Conservation (phyloP, 305 asterid genomes). For the Andrographis paniculata region DNA sequence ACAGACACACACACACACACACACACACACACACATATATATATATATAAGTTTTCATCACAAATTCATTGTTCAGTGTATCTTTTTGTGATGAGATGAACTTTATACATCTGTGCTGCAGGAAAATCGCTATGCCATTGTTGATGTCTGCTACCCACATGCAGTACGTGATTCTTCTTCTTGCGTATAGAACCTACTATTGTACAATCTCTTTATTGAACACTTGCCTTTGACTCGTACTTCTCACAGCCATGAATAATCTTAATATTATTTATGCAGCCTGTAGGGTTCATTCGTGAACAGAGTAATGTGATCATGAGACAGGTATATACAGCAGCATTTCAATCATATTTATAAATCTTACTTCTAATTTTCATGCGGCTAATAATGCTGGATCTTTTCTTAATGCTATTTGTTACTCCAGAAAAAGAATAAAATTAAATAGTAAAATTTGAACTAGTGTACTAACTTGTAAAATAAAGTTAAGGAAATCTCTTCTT, state of each 20-base stretch:
- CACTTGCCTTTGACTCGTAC: slow-evolving; percentile 13
- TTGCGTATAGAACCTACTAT: slow-evolving; percentile 18
- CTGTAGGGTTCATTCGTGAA: slow-evolving; percentile 92
- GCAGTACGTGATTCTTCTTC: slow-evolving; percentile 47
- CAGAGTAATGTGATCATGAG: slow-evolving; percentile 81
- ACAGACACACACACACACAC: too few species aligned
- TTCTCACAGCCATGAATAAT: slow-evolving; percentile 13
- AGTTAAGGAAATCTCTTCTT: too few species aligned
- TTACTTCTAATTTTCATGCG: slow-evolving; percentile 3
- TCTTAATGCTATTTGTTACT: too few species aligned
- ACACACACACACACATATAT: neutral
- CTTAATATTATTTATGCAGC: slow-evolving; percentile 42
- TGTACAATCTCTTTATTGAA: slow-evolving; percentile 19
- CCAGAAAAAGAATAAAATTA: neutral
- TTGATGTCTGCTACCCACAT: slow-evolving; percentile 84
- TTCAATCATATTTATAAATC: neutral
- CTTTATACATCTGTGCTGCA: slow-evolving; percentile 35
- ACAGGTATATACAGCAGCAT: slow-evolving; percentile 48
- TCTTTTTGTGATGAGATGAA: slow-evolving; percentile 16
- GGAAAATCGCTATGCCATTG: slow-evolving; percentile 85
- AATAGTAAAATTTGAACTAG: too few species aligned
- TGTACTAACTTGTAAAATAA: too few species aligned
- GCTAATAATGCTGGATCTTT: slow-evolving; percentile 11
- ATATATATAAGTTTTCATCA: slow-evolving; percentile 5
- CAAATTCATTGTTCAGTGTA: slow-evolving; percentile 12